Evolutionary conservation across 2,329 filamentous ascomycete genomes (phyloP).

Genomic region (Pleochaeta shiraiana): DNA sequence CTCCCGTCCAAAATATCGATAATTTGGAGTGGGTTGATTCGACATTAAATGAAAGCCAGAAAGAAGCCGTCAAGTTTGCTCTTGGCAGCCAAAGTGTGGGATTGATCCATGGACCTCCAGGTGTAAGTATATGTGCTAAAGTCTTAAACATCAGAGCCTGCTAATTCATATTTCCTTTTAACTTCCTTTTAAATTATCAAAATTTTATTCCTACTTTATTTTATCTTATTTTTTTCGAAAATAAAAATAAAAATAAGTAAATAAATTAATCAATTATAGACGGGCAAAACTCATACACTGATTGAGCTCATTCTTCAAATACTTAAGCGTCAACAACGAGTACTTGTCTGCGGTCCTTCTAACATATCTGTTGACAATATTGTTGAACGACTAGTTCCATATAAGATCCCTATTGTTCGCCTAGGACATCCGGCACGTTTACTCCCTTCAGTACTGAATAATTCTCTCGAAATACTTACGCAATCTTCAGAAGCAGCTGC

Average conservation of each 20-base stretch:
- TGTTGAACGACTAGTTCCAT: constrained; percentile 68
- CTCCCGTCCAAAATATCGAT: constrained; percentile 24
- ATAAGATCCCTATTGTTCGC: constrained; percentile 70
- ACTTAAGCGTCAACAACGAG: constrained; percentile 44
- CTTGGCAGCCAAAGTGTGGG: constrained; percentile 63
- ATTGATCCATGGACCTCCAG: constrained; percentile 84
- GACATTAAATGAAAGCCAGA: constrained; percentile 42
- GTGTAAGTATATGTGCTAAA: constrained; percentile 29
- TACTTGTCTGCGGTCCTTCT: constrained; percentile 88
- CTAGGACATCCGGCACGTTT: constrained; percentile 85
- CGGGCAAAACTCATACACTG: constrained; percentile 89
- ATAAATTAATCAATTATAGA: no score
- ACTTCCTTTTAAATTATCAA: no score
- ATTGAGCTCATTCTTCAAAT: constrained; percentile 93
- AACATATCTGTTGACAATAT: constrained; percentile 99
- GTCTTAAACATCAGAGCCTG: no score
- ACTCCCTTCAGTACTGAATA: constrained; percentile 66
- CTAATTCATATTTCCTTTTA: no score
- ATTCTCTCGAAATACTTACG: constrained; percentile 80
- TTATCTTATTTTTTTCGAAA: no score
- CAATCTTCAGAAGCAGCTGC: constrained; percentile 74
- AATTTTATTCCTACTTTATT: no score
- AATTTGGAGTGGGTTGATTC: constrained; percentile 38
- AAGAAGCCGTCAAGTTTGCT: constrained; percentile 57
- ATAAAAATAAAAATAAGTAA: no score